These are phyloP conservation scores for Carnegiea gigantea DNA, from an alignment of 179 eudicot species.

Conservation along the genomic window DNA sequence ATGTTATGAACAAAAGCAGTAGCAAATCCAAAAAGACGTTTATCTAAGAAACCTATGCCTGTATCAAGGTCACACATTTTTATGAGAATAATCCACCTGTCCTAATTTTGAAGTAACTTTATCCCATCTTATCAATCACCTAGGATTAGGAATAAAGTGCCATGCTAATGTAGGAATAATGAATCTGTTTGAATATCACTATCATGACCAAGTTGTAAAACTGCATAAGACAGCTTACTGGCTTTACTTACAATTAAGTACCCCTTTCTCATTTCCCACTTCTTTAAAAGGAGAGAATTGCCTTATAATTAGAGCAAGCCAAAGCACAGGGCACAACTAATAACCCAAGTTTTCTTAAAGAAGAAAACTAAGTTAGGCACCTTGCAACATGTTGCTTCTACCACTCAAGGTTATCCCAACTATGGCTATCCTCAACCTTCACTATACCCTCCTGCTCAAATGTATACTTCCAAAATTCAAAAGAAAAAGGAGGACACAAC, in stretches of 20 bases:
- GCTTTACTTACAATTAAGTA: slow-evolving; percentile 7
- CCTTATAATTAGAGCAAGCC: neutral
- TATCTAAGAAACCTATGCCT: too few species aligned
- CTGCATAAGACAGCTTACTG: neutral
- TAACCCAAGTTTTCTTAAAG: neutral
- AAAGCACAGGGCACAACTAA: neutral
- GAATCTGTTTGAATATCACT: neutral
- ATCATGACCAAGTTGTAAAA: neutral
- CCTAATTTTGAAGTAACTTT: too few species aligned
- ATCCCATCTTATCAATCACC: too few species aligned
- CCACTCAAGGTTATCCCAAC: neutral
- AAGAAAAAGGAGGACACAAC: too few species aligned
- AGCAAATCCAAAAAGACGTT: too few species aligned
- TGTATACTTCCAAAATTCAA: neutral
- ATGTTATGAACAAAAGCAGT: too few species aligned
- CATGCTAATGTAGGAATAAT: too few species aligned
- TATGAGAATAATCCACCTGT: too few species aligned
- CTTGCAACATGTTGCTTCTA: neutral
- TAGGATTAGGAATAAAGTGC: too few species aligned
- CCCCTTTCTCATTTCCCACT: neutral
- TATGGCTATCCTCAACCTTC: neutral
- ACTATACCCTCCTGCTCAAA: neutral
- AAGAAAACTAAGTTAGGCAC: neutral
- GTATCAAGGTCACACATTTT: too few species aligned
- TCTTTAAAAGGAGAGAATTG: slow-evolving; percentile 4